Base-by-base conservation (phyloP, 1,284 basidiomycete species). In the Neonothopanus nambi region DNA sequence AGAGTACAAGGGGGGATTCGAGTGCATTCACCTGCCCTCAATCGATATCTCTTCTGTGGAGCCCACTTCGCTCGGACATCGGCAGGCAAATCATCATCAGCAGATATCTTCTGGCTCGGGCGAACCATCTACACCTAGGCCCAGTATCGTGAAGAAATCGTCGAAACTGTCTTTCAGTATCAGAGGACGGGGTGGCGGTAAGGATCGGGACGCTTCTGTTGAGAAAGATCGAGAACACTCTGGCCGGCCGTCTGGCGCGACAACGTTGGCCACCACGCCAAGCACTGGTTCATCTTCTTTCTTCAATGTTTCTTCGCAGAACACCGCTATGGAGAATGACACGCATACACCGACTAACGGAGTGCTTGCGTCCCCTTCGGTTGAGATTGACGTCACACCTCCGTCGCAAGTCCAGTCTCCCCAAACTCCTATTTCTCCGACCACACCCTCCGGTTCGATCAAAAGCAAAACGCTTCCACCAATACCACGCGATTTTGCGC, bases 1-100 rank as follows among this genome's bases (percentile, higher is more conserved):
- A 37, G 92, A 95, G 67, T 94, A 87, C 63, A 90, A 87, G 67
- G 81, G 85, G 52, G 96, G 96, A 0, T 99, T 95, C 67, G 96
- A 98, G 69, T 99, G 96, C 71, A 89, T 96, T 21, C 95, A 98
- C 68, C 74, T 92, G 47, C 96, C 96, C 0, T 94, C 91, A 23
- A 96, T 98, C 67, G 93, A 96, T 67, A 72, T 96, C 8, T 79
- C 87, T 5, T 89, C 89, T 33, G 78, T 94, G 30, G 78, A 77
- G 48, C 61, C 67, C 7, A 62, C 51, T 8, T 37, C 73, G 18
- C 63, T 70, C 21, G 41, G 63, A 41, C 59, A 66, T 62, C 49
- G 67, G 58, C 65, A 50, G 17, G 33, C 65, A 40, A 67, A 67
- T 21, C 77, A 83, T 54, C 77, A 73, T 54, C 81, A 80, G 53